A percentile compares a stretch with the other conserved stretches of the same genome.
Evolutionary conservation across 192 early-diverging fungal genomes (phyloP).

Genomic region (Coemansia aciculifera): DNA sequence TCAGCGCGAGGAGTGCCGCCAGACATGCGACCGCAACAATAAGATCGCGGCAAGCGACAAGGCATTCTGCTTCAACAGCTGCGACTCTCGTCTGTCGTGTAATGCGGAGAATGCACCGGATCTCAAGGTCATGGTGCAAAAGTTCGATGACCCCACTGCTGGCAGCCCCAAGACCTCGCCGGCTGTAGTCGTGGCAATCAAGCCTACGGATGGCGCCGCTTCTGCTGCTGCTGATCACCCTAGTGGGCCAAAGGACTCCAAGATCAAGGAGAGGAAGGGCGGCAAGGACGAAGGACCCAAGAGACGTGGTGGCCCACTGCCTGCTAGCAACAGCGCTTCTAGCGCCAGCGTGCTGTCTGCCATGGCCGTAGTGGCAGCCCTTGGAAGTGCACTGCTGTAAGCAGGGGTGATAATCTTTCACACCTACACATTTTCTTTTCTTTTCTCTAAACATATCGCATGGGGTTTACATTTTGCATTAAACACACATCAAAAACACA

Average conservation of each 20-base stretch:
- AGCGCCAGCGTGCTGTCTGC: slow-evolving; percentile 19
- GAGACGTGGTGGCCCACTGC: slow-evolving; percentile 40
- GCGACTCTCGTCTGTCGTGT: slow-evolving; percentile 43
- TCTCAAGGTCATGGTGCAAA: slow-evolving; percentile 53
- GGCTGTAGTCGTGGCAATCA: slow-evolving; percentile 3
- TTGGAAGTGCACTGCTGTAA: background rate
- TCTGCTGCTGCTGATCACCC: slow-evolving; percentile 4
- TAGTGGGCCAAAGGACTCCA: slow-evolving; percentile 7
- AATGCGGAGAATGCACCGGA: slow-evolving; percentile 37
- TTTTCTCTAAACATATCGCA: background rate
- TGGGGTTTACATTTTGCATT: background rate
- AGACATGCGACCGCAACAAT: slow-evolving; percentile 35
- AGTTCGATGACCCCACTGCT: slow-evolving; percentile 44
- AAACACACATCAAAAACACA: background rate
- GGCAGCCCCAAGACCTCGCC: slow-evolving; percentile 33
- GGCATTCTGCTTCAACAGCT: slow-evolving; percentile 50
- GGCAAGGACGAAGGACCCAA: slow-evolving; percentile 25
- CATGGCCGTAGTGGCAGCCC: background rate
- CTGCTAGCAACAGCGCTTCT: slow-evolving; percentile 20
- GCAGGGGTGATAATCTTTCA: background rate
- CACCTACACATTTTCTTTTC: background rate
- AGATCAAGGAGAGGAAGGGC: slow-evolving; percentile 33
- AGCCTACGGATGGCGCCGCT: slow-evolving; percentile 2
- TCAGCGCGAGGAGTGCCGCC: slow-evolving; percentile 41
- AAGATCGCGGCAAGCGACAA: slow-evolving; percentile 25